phyloP scores from a whole-genome alignment of 1,284 basidiomycete genomes.

The Sanghuangporus baumii region DNA sequence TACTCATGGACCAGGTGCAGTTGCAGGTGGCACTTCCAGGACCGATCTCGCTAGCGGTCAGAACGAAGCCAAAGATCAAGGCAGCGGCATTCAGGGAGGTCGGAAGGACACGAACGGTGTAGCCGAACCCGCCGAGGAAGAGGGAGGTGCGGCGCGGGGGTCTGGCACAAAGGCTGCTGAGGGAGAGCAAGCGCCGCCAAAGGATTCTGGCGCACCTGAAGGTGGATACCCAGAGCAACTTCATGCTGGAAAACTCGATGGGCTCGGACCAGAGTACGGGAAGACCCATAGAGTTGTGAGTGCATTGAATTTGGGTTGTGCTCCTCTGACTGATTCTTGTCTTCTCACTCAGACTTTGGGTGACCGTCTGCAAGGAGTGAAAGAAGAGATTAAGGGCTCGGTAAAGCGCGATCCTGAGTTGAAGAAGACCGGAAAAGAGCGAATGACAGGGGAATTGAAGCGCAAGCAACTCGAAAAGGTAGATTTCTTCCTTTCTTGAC shows the following conservation, averaged over 20 bases:
- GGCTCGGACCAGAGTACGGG: conserved; percentile 24
- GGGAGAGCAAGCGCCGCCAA: background rate
- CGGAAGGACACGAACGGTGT: background rate
- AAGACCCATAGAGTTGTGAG: conserved; percentile 11
- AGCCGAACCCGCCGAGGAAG: conserved; percentile 12
- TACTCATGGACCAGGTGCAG: background rate
- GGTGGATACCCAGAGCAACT: conserved; percentile 23
- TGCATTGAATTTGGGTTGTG: background rate
- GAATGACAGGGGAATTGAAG: conserved; percentile 19
- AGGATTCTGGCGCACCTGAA: background rate
- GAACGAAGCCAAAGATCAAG: background rate
- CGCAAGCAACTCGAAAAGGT: conserved; percentile 16
- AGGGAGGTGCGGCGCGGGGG: conserved; percentile 5
- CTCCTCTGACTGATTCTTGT: too few species aligned
- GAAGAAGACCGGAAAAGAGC: conserved; percentile 17
- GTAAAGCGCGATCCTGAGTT: conserved; percentile 15
- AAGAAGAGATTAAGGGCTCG: conserved; percentile 18
- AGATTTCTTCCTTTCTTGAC: background rate
- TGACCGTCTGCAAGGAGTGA: conserved; percentile 16
- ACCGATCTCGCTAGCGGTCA: background rate
- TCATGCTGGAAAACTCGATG: conserved; percentile 25
- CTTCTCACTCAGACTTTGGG: conserved; percentile 11
- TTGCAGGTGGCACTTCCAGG: background rate
- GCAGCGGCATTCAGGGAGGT: background rate
- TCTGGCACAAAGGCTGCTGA: background rate